A percentile compares a stretch with the other conserved stretches of the same genome.
Evolutionary conservation across 208 protist species (phyloP).

Genomic region (Trypanosoma rangeli): DNA sequence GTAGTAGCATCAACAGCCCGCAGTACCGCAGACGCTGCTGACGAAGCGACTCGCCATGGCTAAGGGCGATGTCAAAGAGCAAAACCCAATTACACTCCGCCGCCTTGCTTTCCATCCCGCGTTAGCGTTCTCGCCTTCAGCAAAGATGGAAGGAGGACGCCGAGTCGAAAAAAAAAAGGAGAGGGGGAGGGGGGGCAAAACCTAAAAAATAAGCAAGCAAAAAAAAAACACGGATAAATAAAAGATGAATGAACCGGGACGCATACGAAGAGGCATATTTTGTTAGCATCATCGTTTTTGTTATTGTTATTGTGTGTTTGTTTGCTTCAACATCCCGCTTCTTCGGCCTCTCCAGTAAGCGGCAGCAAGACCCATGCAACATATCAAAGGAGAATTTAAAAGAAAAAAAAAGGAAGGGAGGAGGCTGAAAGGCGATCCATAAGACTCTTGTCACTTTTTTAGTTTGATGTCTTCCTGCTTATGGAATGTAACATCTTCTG

Average conservation of each 20-base stretch:
- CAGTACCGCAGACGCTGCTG: constrained; percentile 41
- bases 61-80: constrained; percentile 86
- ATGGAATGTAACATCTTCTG: constrained; percentile 1
- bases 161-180: constrained; percentile 8
- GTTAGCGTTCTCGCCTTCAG: neutral
- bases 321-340: too few species aligned
- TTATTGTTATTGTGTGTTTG: too few species aligned
- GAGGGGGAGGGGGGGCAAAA: neutral
- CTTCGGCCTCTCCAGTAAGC: too few species aligned
- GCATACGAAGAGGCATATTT: too few species aligned
- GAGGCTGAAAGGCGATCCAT: neutral
- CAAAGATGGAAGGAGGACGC: too few species aligned
- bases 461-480: neutral
- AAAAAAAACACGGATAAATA: too few species aligned
- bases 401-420: too few species aligned
- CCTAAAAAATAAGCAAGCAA: too few species aligned
- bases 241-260: too few species aligned
- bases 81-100: constrained; percentile 65
- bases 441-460: neutral
- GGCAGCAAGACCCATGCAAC: too few species aligned
- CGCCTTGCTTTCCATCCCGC: constrained; percentile 10
- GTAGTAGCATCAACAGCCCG: constrained; percentile 60
- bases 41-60: constrained; percentile 60
- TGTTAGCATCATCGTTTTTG: too few species aligned
- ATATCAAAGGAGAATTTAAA: neutral